Evolutionary conservation across 2,329 filamentous ascomycete species (phyloP).

Genomic region (Neofusicoccum cordaticola): DNA sequence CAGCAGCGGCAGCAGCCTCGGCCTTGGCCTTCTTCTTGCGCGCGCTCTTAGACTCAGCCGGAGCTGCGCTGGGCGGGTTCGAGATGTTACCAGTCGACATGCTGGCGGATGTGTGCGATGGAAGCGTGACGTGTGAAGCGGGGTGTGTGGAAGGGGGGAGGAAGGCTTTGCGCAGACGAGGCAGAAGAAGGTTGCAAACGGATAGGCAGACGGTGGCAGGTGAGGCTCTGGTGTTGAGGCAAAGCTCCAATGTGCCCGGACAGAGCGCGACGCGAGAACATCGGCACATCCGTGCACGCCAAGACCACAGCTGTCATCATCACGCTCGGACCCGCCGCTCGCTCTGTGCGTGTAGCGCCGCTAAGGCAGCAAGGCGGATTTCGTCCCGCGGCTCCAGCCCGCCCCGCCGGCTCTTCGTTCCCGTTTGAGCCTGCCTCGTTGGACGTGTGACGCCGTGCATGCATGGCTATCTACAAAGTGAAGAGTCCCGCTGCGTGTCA

Average conservation of each 20-base stretch:
- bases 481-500: not conserved
- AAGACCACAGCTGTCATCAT: constrained; percentile 7
- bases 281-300: not conserved
- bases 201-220: not conserved
- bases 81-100: constrained; percentile 66
- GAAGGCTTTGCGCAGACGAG: not conserved
- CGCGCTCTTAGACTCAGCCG: constrained; percentile 51
- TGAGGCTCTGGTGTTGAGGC: not conserved
- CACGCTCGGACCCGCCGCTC: not conserved
- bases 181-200: not conserved
- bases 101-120: constrained; percentile 20
- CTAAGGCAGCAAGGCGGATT: not conserved
- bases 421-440: not conserved
- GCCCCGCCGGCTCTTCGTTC: not conserved
- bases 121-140: not conserved
- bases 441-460: not conserved
- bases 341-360: not conserved
- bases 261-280: constrained; percentile 14
- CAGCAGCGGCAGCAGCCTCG: constrained; percentile 32
- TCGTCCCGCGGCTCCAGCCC: not conserved
- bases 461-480: not conserved
- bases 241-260: constrained; percentile 16
- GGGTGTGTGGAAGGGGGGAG: not conserved
- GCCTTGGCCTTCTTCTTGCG: constrained; percentile 54
- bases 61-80: constrained; percentile 61